Percentiles rank a stretch among this genome's conserved stretches.
Evolutionary conservation across 768 basidiomycete species (phyloP).

Genomic region (Tulasnella calospora): DNA sequence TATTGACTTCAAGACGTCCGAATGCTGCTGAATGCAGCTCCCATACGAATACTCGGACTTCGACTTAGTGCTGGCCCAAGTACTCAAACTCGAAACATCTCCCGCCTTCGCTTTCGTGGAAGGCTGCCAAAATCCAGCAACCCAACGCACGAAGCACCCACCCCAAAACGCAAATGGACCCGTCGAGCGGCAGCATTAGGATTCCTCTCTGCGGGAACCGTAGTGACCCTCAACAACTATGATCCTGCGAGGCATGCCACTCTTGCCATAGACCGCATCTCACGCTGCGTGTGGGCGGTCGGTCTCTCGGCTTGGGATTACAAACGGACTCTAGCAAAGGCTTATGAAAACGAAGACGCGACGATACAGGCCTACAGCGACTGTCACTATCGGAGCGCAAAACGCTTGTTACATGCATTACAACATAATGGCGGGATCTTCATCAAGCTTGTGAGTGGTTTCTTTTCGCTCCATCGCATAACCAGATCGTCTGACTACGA

Average conservation of each 20-base stretch:
- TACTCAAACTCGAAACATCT: neutral
- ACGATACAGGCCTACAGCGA: slow-evolving; percentile 55
- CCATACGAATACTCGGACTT: neutral
- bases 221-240: slow-evolving; percentile 54
- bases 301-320: slow-evolving; percentile 64
- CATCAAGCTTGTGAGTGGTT: slow-evolving; percentile 53
- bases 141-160: neutral
- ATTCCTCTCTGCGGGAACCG: slow-evolving; percentile 3
- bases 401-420: slow-evolving; percentile 72
- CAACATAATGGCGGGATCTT: slow-evolving; percentile 87
- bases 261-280: slow-evolving; percentile 46
- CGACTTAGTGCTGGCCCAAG: neutral
- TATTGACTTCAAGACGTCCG: slow-evolving; percentile 9
- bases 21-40: slow-evolving; percentile 8
- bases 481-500: neutral
- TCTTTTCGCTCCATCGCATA: neutral
- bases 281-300: slow-evolving; percentile 41
- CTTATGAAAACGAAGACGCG: slow-evolving; percentile 50
- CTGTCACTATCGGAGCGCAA: slow-evolving; percentile 81
- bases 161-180: slow-evolving; percentile 16
- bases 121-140: slow-evolving; percentile 5
- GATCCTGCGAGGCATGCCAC: slow-evolving; percentile 70
- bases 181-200: neutral
- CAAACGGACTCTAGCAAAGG: slow-evolving; percentile 57
- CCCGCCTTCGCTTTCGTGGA: slow-evolving; percentile 1